Conservation (phyloP, 1,139 yeast genomes). For the Candida sp. region DNA sequence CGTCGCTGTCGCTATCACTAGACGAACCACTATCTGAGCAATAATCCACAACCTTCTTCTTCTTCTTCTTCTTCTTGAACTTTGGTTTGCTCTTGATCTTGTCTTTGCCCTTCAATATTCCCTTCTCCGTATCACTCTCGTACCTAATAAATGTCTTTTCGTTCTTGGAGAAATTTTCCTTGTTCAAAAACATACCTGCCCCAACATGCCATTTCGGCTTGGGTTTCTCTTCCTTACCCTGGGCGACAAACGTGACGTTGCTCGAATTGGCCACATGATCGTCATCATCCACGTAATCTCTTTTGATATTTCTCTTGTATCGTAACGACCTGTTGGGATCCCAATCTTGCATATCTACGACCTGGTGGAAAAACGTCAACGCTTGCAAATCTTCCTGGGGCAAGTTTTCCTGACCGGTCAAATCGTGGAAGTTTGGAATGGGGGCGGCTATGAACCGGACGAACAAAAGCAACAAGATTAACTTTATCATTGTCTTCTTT, state of each 20-base stretch:
- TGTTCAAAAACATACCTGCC: slow-evolving; percentile 18
- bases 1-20: slow-evolving; percentile 5
- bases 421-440: not conserved
- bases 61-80: too few relatives aligned
- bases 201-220: slow-evolving; percentile 17
- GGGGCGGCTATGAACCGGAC: slow-evolving; percentile 1
- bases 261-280: not conserved
- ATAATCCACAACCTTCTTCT: not conserved
- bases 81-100: too few relatives aligned
- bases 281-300: slow-evolving; percentile 1
- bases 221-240: not conserved
- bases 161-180: slow-evolving; percentile 8
- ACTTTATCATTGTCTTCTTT: slow-evolving; percentile 6
- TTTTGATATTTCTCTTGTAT: slow-evolving; percentile 4
- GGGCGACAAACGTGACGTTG: not conserved
- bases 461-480: slow-evolving; percentile 6
- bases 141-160: not conserved
- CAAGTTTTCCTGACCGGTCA: not conserved
- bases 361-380: slow-evolving; percentile 10
- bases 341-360: slow-evolving; percentile 10
- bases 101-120: too few relatives aligned
- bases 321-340: slow-evolving; percentile 5
- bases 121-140: too few relatives aligned
- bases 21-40: slow-evolving; percentile 9
- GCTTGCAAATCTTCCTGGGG: slow-evolving; percentile 8